Percentiles rank a stretch among this genome's conserved stretches.
Evolutionary conservation across 306 rosid species (phyloP).

Genomic region (Lablab purpureus): DNA sequence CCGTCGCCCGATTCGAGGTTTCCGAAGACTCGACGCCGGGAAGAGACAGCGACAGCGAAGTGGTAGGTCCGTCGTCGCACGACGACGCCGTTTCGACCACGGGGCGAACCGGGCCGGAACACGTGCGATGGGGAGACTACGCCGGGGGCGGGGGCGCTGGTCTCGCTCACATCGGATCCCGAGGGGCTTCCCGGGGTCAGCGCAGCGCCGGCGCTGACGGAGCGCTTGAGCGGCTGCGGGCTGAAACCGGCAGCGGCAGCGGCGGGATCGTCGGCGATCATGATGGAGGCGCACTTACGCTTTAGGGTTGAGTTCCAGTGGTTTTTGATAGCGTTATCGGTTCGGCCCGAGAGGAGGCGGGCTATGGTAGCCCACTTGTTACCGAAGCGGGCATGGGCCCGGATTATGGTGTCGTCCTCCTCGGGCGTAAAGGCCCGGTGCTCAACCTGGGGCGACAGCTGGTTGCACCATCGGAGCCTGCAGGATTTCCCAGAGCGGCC

Average conservation of each 20-base stretch:
- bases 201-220: slow-evolving; percentile 74
- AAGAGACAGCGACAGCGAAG: slow-evolving; percentile 78
- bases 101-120: slow-evolving; percentile 70
- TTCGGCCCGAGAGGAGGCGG: slow-evolving; percentile 79
- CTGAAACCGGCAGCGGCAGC: slow-evolving; percentile 33
- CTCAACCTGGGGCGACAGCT: slow-evolving; percentile 92
- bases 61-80: slow-evolving; percentile 57
- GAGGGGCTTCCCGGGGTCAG: slow-evolving; percentile 76
- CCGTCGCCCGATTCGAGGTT: slow-evolving; percentile 33
- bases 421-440: slow-evolving; percentile 86
- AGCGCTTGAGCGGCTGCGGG: slow-evolving; percentile 69
- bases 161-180: slow-evolving; percentile 86
- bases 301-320: slow-evolving; percentile 99
- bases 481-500: slow-evolving; percentile 96
- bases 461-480: slow-evolving; percentile 97
- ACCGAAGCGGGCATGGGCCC: slow-evolving; percentile 93
- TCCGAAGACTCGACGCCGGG: slow-evolving; percentile 70
- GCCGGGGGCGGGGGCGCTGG: slow-evolving; percentile 57
- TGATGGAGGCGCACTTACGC: slow-evolving; percentile 67
- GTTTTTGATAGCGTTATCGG: slow-evolving; percentile 96
- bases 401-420: slow-evolving; percentile 79
- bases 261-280: slow-evolving; percentile 40
- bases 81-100: slow-evolving; percentile 57
- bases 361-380: slow-evolving; percentile 98
- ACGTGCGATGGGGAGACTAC: slow-evolving; percentile 53